Percentiles rank a stretch among this genome's conserved stretches.
phyloP scores from a whole-genome alignment of 2,329 filamentous ascomycete genomes.

The Ophiostoma populinum region DNA sequence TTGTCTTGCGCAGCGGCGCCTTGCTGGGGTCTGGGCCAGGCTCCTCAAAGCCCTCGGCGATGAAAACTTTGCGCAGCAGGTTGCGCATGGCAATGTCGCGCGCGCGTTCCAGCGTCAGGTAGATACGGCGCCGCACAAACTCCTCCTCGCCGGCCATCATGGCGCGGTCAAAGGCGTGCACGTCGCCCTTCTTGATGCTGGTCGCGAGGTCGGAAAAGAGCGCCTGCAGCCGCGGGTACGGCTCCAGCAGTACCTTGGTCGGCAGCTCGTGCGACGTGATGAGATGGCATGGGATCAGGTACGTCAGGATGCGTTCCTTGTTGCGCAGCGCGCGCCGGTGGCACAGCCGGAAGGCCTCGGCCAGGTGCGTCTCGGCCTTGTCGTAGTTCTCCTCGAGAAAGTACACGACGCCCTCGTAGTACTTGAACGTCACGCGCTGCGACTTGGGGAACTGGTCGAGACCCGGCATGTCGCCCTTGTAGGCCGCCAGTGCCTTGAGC shows the following conservation, averaged over 20 bases:
- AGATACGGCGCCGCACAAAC: conserved; percentile 84
- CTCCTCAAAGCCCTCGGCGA: conserved; percentile 68
- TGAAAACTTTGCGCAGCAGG: conserved; percentile 76
- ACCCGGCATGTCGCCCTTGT: conserved; percentile 61
- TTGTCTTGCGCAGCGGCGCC: conserved; percentile 48
- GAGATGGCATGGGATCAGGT: conserved; percentile 84
- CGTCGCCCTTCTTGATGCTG: conserved; percentile 68
- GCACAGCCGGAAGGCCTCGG: conserved; percentile 67
- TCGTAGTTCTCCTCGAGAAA: conserved; percentile 91
- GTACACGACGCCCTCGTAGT: conserved; percentile 83
- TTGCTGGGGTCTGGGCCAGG: conserved; percentile 50
- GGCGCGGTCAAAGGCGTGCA: conserved; percentile 69
- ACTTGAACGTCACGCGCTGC: conserved; percentile 89
- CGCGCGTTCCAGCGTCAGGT: conserved; percentile 80
- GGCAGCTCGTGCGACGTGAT: conserved; percentile 78
- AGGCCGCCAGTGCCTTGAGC: conserved; percentile 64
- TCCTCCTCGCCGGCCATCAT: conserved; percentile 72
- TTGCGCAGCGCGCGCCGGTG: conserved; percentile 57
- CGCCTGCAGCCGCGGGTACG: conserved; percentile 57
- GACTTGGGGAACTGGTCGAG: conserved; percentile 69
- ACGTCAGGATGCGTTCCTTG: conserved; percentile 78
- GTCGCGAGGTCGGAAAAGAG: conserved; percentile 63
- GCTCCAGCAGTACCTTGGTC: conserved; percentile 48
- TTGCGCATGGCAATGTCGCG: conserved; percentile 87
- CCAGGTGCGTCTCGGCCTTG: conserved; percentile 59